Evolutionary conservation across 768 basidiomycete genomes (phyloP), one percentile per base, ranked within the genome.

Genomic region (Tylopilus felleus): DNA sequence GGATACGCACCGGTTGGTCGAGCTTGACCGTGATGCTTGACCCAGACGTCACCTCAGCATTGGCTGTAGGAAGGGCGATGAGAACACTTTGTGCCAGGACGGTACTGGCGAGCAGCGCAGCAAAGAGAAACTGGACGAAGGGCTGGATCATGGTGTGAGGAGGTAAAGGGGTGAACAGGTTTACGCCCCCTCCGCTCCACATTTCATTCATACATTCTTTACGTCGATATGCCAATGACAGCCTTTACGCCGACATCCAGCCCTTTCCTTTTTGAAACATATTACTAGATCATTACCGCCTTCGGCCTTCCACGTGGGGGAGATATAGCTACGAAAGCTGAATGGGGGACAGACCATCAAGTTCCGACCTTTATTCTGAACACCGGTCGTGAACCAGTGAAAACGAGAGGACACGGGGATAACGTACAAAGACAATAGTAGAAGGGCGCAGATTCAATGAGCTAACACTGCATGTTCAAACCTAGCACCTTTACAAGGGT

Each of bases 1-100:
- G 3, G 42, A 39, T 14, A 64, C 77, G 13, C 54, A 79, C 79
- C 4, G 75, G 75, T 51, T 68, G 68, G 46, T 75, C 74, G 10
- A 81, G 61, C 50, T 76, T 68, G 8, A 81, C 71, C 7, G 62
- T 69, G 47, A 81, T 38, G 19, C 57, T 57, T 1, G 63, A 58
- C 17, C 79, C 79, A 19, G 72, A 63, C 0, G 38, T 27, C 10
- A 82, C 67, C 25, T 60, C 53, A 5, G 70, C 56, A 2, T 70
- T 71, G 5, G 67, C 51, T 1, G 53, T 21, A 4, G 81, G 81
- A 8, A 51, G 58, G 8, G 71, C 7, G 38, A 49, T 49, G 38
- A 9, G 39, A 5, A 73, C 59, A 22, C 62, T 49, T 52, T 83
- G 80, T 1, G 75, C 79, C 19, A 76, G 44, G 7, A 67, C 71